Evolutionary conservation across 768 basidiomycete genomes (phyloP).

Genomic region (Candolleomyces eurysporus): DNA sequence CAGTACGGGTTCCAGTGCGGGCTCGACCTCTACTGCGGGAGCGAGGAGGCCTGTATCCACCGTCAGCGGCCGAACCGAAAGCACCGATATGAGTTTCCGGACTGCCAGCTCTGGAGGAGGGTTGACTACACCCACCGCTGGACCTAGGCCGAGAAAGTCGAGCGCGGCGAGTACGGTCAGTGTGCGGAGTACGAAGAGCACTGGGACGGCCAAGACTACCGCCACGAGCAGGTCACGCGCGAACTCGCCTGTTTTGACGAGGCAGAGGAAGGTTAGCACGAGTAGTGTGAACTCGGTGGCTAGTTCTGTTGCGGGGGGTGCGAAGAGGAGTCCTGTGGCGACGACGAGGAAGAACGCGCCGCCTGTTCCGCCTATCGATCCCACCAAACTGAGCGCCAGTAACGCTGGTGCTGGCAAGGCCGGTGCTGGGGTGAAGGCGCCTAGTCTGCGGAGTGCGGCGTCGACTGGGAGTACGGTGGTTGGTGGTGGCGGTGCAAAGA

Average conservation of each 20-base stretch:
- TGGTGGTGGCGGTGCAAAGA: conserved; percentile 5
- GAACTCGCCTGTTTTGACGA: conserved; percentile 13
- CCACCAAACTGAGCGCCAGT: conserved; percentile 2
- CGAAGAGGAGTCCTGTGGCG: conserved; percentile 10
- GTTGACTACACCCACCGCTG: neutral
- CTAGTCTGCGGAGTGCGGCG: conserved; percentile 12
- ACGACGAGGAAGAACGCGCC: conserved; percentile 8
- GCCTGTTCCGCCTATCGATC: conserved; percentile 12
- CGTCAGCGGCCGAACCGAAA: neutral
- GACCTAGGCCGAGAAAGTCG: conserved; percentile 14
- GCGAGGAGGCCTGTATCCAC: neutral
- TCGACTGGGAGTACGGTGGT: conserved; percentile 13
- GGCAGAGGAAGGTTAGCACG: conserved; percentile 23
- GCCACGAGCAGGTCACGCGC: neutral
- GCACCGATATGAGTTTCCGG: conserved; percentile 16
- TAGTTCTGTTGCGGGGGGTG: conserved; percentile 12
- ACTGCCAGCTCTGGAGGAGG: neutral
- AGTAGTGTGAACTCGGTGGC: conserved; percentile 24
- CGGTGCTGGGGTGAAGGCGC: conserved; percentile 3
- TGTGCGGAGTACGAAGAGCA: conserved; percentile 1
- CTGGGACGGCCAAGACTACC: conserved; percentile 5
- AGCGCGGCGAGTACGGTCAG: conserved; percentile 11
- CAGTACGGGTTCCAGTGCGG: no score
- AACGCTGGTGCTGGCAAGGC: neutral
- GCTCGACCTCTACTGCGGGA: no score